Evolutionary conservation across 1,284 basidiomycete genomes (phyloP), one percentile per base, ranked within the genome.

Genomic region (Cutaneotrichosporon sp.): DNA sequence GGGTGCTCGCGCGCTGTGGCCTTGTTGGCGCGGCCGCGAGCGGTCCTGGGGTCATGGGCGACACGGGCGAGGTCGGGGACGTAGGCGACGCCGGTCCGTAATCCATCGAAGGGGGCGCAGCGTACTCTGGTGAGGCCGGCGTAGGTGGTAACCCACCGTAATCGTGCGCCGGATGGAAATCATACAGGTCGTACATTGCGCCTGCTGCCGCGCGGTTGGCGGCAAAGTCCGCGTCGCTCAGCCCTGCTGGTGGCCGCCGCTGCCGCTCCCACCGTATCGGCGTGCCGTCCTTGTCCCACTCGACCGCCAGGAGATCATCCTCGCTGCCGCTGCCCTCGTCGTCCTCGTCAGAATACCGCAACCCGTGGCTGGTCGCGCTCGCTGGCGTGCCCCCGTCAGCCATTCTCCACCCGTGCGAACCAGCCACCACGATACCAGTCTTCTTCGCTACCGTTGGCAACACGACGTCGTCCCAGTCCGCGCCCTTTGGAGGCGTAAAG

Each of bases 361-460:
- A 20, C 8, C 9, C 18, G n/a, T 50, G 33, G 41, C 26, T 50
- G 48, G 15, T 10, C 3, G 30, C 38, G 14, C 20, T 39, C 12
- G 12, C 4, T 8, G 30, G 17, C 33, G 43, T 33, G 17, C n/a
- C 18, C 26, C 26, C 26, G 26, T 30, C 26, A 30, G 26, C 26
- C 26, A 30, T 30, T 30, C 26, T 30, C 26, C 26, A 30, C 7
- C 26, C 26, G 10, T 30, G 26, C n/a, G 30, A 41, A 18, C 1
- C 43, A 7, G 45, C 40, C 5, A 49, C 39, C 5, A 44, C 17
- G n/a, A 66, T 61, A 3, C 87, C 88, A 65, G 84, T 84, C 77
- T 90, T 89, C 56, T 86, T 80, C 15, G 89, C 88, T 4, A 92
- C 86, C 4, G 85, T 86, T 10, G 84, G 84, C 10, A 86, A 70